phyloP scores from a whole-genome alignment of 176 grass and related monocot species.

The Bromus sterilis region DNA sequence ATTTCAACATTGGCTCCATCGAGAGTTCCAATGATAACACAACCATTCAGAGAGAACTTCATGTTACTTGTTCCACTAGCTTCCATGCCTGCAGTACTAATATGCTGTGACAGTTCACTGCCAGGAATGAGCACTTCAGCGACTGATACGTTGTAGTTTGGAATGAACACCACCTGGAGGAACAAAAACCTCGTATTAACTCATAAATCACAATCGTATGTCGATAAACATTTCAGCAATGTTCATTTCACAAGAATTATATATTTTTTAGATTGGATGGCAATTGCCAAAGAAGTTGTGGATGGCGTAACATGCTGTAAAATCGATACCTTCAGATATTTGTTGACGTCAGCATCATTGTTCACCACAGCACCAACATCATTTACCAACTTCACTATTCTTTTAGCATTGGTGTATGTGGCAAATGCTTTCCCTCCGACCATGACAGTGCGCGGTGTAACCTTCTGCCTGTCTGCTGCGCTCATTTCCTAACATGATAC shows the following conservation, averaged over 20 bases:
- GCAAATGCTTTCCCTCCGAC: conserved; percentile 81
- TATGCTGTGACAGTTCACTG: conserved; percentile 90
- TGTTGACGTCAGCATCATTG: conserved; percentile 63
- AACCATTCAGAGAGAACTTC: conserved; percentile 98
- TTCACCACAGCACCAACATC: conserved; percentile 78
- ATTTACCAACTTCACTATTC: conserved; percentile 73
- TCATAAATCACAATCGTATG: neutral
- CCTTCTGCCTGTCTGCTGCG: conserved; percentile 47
- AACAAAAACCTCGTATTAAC: neutral
- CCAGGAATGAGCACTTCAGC: conserved; percentile 98
- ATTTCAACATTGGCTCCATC: conserved; percentile 99
- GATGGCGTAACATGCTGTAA: neutral
- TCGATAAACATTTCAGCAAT: neutral
- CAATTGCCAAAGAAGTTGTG: neutral
- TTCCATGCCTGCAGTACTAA: conserved; percentile 99
- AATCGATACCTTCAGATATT: conserved; percentile 63
- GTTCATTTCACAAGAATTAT: neutral
- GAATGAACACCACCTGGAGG: conserved; percentile 86
- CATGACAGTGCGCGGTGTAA: conserved; percentile 60
- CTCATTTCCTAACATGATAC: conserved; percentile 55
- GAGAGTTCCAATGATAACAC: conserved; percentile 92
- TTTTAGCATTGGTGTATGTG: conserved; percentile 81
- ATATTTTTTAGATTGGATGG: neutral
- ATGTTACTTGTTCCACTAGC: conserved; percentile 99
- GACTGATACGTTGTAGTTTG: conserved; percentile 97